phyloP scores from a whole-genome alignment of 768 basidiomycete species.

The Kwoniella heveanensis region DNA sequence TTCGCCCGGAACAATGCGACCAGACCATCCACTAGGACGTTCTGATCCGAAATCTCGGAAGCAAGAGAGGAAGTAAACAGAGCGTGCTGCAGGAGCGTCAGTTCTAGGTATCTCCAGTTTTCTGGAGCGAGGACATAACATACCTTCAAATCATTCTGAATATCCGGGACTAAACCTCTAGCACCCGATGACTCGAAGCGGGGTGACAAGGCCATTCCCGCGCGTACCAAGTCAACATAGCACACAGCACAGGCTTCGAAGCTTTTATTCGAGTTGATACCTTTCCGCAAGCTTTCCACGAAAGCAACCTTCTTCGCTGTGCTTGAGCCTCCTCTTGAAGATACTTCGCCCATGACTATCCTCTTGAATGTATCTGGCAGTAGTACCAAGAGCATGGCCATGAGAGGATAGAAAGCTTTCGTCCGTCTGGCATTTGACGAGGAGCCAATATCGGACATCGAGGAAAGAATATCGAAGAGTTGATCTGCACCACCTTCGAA shows the following conservation, averaged over 20 bases:
- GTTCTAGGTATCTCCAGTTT: slow-evolving; percentile 22
- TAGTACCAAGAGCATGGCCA: slow-evolving; percentile 72
- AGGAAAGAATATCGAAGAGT: slow-evolving; percentile 77
- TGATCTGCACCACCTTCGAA: slow-evolving; percentile 82
- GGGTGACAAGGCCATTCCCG: slow-evolving; percentile 63
- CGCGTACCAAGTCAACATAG: slow-evolving; percentile 75
- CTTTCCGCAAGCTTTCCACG: slow-evolving; percentile 58
- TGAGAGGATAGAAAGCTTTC: slow-evolving; percentile 72
- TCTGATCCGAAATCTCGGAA: slow-evolving; percentile 72
- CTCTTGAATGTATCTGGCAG: slow-evolving; percentile 74
- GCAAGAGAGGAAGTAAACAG: slow-evolving; percentile 66
- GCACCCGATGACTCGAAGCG: slow-evolving; percentile 66
- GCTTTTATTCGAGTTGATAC: slow-evolving; percentile 63
- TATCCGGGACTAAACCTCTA: slow-evolving; percentile 67
- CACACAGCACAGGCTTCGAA: slow-evolving; percentile 71
- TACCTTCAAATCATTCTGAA: slow-evolving; percentile 80
- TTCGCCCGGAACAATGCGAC: slow-evolving; percentile 73
- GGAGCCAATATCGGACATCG: slow-evolving; percentile 51
- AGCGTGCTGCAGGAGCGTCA: slow-evolving; percentile 36
- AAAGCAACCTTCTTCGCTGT: slow-evolving; percentile 49
- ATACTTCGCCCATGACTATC: slow-evolving; percentile 40
- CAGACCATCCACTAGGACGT: slow-evolving; percentile 72
- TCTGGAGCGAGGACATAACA: slow-evolving; percentile 14
- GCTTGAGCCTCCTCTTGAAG: slow-evolving; percentile 12
- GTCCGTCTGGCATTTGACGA: slow-evolving; percentile 37